phyloP scores from a whole-genome alignment of 768 basidiomycete genomes.

The Leccinum variicolor region DNA sequence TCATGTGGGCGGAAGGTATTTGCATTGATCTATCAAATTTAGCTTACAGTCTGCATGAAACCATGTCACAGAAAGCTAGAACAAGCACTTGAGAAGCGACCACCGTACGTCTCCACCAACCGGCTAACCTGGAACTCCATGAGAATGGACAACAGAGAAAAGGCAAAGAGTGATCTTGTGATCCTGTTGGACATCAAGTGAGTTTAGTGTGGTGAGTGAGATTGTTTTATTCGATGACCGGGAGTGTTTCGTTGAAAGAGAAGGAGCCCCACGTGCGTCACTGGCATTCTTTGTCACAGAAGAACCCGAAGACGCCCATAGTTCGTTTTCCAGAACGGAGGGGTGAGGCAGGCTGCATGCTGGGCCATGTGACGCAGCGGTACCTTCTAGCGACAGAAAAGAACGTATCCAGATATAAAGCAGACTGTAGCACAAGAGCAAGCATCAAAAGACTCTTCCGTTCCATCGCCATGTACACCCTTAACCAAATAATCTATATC shows the following conservation, averaged over 20 bases:
- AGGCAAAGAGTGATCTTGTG: neutral
- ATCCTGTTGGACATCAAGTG: neutral
- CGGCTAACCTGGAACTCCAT: neutral
- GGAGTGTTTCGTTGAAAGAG: neutral
- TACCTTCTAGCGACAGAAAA: neutral
- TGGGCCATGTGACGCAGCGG: neutral
- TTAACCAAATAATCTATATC: constrained; percentile 6
- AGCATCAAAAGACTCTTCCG: neutral
- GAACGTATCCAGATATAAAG: constrained; percentile 8
- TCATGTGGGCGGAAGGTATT: neutral
- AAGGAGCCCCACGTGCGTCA: neutral
- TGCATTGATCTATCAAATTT: neutral
- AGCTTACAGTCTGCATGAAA: neutral
- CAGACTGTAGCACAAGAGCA: neutral
- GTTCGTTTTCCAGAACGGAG: neutral
- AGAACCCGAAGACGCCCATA: neutral
- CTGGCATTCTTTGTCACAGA: neutral
- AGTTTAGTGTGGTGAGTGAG: neutral
- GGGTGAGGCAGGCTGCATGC: neutral
- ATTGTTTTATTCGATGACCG: neutral
- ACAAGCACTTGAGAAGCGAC: neutral
- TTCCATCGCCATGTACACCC: constrained; percentile 13
- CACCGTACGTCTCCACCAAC: neutral
- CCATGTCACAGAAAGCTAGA: neutral
- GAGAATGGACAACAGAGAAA: neutral